Evolutionary conservation across 441 rosid species (phyloP).

Genomic region (Erodium texanum): DNA sequence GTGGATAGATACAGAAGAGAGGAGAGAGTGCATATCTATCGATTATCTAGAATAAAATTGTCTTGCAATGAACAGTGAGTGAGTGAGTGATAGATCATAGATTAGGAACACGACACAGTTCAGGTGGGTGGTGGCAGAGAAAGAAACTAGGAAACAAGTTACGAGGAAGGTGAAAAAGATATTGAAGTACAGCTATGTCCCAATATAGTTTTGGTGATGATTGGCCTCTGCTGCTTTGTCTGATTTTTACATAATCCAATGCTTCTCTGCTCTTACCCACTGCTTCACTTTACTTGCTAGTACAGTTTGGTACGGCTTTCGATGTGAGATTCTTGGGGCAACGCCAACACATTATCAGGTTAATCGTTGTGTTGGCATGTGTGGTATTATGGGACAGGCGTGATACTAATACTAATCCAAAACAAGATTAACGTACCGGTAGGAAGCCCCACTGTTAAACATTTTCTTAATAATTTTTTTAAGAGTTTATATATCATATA

Average conservation of each 20-base stretch:
- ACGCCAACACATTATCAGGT: no score
- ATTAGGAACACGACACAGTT: not conserved
- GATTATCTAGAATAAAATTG: no score
- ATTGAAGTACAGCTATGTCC: not conserved
- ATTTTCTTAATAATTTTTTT: no score
- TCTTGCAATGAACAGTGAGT: not conserved
- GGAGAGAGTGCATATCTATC: no score
- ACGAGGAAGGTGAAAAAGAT: not conserved
- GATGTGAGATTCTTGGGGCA: no score
- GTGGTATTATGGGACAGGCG: no score
- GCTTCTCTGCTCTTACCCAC: not conserved
- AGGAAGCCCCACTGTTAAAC: no score
- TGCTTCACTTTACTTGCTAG: not conserved
- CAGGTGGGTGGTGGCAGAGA: not conserved
- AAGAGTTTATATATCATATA: no score
- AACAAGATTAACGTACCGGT: no score
- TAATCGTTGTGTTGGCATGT: no score
- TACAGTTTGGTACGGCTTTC: not conserved
- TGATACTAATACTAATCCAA: no score
- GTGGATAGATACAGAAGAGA: no score
- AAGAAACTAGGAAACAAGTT: not conserved
- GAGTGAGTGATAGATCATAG: not conserved
- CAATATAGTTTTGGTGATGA: not conserved
- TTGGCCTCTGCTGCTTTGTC: not conserved
- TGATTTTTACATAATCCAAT: not conserved